Evolutionary conservation across 768 basidiomycete species (phyloP).

Genomic region (Coprinopsis strossmayeri): DNA sequence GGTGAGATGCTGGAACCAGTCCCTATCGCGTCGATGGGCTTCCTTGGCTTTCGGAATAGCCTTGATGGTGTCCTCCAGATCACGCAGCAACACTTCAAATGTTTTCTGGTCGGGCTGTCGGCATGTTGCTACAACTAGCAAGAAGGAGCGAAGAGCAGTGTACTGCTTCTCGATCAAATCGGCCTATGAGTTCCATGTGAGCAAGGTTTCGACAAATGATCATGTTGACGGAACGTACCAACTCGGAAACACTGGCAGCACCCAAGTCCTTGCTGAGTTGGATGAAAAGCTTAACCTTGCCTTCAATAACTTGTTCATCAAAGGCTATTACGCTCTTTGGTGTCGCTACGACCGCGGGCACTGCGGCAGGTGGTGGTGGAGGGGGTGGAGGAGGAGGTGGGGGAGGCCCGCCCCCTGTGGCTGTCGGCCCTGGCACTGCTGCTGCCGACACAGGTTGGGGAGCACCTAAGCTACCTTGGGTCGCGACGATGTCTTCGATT

Average conservation of each 20-base stretch:
- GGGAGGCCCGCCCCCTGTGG: slow-evolving; percentile 22
- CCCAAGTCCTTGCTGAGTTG: slow-evolving; percentile 68
- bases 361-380: slow-evolving; percentile 29
- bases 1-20: slow-evolving; percentile 78
- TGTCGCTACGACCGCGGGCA: slow-evolving; percentile 27
- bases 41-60: slow-evolving; percentile 81
- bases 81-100: slow-evolving; percentile 53
- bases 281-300: slow-evolving; percentile 67
- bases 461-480: slow-evolving; percentile 21
- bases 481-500: slow-evolving; percentile 80
- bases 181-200: slow-evolving; percentile 39
- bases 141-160: slow-evolving; percentile 57
- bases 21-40: slow-evolving; percentile 67
- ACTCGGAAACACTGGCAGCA: slow-evolving; percentile 62
- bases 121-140: slow-evolving; percentile 65
- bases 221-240: slow-evolving; percentile 49
- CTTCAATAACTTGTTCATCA: slow-evolving; percentile 66
- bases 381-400: slow-evolving; percentile 28
- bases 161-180: slow-evolving; percentile 62
- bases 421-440: slow-evolving; percentile 7
- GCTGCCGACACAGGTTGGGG: slow-evolving; percentile 6
- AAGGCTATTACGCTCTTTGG: slow-evolving; percentile 67
- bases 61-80: slow-evolving; percentile 66
- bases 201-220: neutral
- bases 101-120: slow-evolving; percentile 67